A percentile compares a stretch with the other conserved stretches of the same genome.
Evolutionary conservation across 441 rosid genomes (phyloP).

Genomic region (Croton laevigatus): DNA sequence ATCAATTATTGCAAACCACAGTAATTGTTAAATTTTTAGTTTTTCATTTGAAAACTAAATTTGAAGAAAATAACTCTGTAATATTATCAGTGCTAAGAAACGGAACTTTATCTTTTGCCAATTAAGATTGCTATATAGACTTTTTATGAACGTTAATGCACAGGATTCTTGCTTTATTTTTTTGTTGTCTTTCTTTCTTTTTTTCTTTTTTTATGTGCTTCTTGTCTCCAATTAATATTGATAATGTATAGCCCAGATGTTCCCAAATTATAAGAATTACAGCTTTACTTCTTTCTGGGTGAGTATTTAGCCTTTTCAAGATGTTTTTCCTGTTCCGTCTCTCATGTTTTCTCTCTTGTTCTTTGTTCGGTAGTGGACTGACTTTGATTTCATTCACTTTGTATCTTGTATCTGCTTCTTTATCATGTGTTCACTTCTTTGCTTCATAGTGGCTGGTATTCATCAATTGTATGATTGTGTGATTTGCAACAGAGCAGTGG

Average conservation of each 20-base stretch:
- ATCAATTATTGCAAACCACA: neutral
- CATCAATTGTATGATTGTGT: slow-evolving; percentile 34
- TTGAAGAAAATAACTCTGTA: neutral
- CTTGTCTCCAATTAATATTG: neutral
- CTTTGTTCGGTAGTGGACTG: neutral
- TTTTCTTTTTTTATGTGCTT: neutral
- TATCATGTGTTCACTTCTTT: neutral
- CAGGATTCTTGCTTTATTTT: neutral
- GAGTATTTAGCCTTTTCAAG: slow-evolving; percentile 4
- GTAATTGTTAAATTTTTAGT: too few species aligned
- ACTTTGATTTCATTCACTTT: neutral
- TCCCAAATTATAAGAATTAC: neutral
- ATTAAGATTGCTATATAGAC: neutral
- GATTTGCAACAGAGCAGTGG: slow-evolving; percentile 86
- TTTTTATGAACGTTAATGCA: neutral
- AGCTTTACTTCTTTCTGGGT: neutral
- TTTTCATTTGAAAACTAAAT: neutral
- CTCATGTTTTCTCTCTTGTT: neutral
- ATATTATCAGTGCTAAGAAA: neutral
- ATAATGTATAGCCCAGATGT: neutral
- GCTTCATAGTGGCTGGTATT: slow-evolving; percentile 15
- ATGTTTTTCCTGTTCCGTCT: neutral
- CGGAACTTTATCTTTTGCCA: neutral
- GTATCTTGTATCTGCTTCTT: neutral
- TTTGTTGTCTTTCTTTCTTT: neutral